phyloP scores from a whole-genome alignment of 495 filamentous ascomycete species.

The Neurospora sp. region DNA sequence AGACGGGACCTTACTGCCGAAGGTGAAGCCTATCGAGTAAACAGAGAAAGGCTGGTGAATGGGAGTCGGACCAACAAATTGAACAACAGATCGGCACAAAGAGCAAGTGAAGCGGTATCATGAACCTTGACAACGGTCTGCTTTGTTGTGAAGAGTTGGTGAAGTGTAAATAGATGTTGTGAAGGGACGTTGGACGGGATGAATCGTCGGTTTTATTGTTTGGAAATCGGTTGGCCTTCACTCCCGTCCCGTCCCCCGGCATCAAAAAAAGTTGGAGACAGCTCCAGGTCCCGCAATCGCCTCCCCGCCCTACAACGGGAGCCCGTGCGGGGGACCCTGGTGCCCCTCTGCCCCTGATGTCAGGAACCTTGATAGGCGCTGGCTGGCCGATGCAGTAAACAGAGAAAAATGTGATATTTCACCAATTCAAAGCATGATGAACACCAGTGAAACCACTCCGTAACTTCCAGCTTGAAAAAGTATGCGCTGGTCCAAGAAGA shows the following conservation, averaged over 20 bases:
- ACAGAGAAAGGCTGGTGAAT: neutral
- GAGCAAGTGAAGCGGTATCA: neutral
- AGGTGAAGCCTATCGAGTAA: neutral
- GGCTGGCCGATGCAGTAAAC: neutral
- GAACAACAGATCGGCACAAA: neutral
- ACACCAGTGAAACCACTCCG: neutral
- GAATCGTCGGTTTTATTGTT: neutral
- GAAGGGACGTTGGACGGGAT: neutral
- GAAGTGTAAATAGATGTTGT: neutral
- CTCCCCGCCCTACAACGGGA: neutral
- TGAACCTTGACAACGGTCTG: neutral
- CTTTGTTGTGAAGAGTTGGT: neutral
- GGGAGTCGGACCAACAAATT: neutral
- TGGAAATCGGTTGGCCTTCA: neutral
- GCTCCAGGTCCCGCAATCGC: neutral
- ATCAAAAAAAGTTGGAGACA: neutral
- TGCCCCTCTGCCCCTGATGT: neutral
- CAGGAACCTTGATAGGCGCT: neutral
- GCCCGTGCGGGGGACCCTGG: neutral
- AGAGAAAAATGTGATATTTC: neutral
- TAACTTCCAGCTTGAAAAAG: neutral
- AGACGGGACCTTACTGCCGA: neutral
- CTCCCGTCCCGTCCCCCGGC: neutral
- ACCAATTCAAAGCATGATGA: neutral
- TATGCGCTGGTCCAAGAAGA: neutral